Conservation (phyloP, 441 rosid genomes). For the Jatropha multifida region DNA sequence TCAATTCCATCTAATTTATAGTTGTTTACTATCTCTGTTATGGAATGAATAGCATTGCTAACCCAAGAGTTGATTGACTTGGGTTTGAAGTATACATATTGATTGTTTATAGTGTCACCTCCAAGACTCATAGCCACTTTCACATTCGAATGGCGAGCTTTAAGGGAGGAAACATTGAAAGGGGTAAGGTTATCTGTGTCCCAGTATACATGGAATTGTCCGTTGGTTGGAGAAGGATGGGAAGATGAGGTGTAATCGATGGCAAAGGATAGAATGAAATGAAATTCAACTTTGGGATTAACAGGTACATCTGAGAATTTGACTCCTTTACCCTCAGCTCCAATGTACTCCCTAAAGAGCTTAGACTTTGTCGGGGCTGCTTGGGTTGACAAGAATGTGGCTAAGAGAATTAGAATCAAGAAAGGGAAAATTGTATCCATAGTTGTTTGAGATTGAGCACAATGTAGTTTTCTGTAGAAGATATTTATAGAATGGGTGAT, state of each 20-base stretch:
- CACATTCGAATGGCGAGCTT: slow-evolving; percentile 38
- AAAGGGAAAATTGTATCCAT: slow-evolving; percentile 26
- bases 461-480: neutral
- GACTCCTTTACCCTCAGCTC: slow-evolving; percentile 49
- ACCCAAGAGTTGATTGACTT: slow-evolving; percentile 51
- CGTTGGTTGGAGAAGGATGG: slow-evolving; percentile 45
- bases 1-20: slow-evolving; percentile 51
- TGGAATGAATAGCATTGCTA: slow-evolving; percentile 43
- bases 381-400: slow-evolving; percentile 18
- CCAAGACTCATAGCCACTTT: slow-evolving; percentile 62
- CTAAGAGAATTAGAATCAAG: slow-evolving; percentile 20
- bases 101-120: slow-evolving; percentile 38
- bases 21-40: slow-evolving; percentile 34
- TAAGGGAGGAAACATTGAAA: slow-evolving; percentile 39
- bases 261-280: slow-evolving; percentile 61
- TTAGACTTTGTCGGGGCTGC: slow-evolving; percentile 40
- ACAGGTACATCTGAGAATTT: slow-evolving; percentile 51
- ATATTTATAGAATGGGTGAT: slow-evolving; percentile 22
- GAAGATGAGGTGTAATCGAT: slow-evolving; percentile 43
- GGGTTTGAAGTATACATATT: slow-evolving; percentile 32
- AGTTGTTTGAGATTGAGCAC: slow-evolving; percentile 2
- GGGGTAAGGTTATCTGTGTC: slow-evolving; percentile 40
- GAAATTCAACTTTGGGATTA: slow-evolving; percentile 43
- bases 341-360: slow-evolving; percentile 61
- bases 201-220: slow-evolving; percentile 48